Conservation (phyloP, 73 alveolate genomes). For the Symbiodinium pilosum region DNA sequence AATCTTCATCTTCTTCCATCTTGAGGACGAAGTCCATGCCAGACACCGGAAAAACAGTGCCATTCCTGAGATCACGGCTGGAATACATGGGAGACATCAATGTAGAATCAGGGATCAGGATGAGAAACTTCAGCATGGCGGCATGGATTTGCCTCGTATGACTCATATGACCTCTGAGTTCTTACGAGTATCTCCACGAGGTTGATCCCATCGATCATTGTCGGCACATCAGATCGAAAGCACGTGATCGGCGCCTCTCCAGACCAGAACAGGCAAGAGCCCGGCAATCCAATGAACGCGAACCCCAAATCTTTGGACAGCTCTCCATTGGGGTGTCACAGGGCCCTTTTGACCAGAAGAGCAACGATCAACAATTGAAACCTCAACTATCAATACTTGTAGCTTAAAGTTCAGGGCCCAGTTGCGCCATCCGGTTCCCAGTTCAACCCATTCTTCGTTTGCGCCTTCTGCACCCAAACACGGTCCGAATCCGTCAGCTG, state of each 20-base stretch:
- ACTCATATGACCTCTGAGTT: no score
- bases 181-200: slow-evolving; percentile 17
- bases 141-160: background rate
- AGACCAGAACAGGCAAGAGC: background rate
- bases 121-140: background rate
- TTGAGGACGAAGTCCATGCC: slow-evolving; percentile 47
- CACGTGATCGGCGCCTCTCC: slow-evolving; percentile 30
- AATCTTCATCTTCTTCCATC: background rate
- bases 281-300: background rate
- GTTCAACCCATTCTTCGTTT: no score
- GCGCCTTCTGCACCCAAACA: slow-evolving; percentile 70
- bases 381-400: no score
- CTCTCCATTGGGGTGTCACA: no score
- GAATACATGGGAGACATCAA: background rate
- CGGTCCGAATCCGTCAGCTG: slow-evolving; percentile 30
- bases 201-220: slow-evolving; percentile 19
- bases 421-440: no score
- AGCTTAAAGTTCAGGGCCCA: no score
- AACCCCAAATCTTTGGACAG: background rate
- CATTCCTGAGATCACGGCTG: slow-evolving; percentile 16
- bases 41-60: slow-evolving; percentile 12
- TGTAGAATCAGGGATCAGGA: background rate
- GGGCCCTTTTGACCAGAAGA: background rate
- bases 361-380: no score
- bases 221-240: slow-evolving; percentile 48